Conservation (phyloP, 441 rosid genomes). For the Sinapis alba region DNA sequence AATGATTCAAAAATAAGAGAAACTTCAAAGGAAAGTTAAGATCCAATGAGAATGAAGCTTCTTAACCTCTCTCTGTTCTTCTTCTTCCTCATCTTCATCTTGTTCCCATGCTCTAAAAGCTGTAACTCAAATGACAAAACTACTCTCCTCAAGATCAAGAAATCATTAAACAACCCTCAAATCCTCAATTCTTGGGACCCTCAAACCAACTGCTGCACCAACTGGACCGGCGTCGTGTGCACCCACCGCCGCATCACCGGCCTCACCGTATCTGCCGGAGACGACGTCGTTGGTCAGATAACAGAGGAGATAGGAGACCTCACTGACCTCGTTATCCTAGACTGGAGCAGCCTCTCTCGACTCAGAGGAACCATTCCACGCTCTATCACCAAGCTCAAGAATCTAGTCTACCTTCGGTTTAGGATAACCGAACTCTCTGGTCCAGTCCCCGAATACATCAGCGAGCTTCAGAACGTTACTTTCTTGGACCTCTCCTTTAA, state of each 20-base stretch:
- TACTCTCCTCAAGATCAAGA: constrained; percentile 54
- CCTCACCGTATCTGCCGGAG: constrained; percentile 53
- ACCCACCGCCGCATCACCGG: constrained; percentile 53
- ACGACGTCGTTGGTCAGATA: constrained; percentile 55
- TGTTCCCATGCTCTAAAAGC: constrained; percentile 40
- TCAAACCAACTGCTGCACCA: constrained; percentile 53
- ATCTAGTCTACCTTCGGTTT: constrained; percentile 51
- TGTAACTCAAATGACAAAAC: constrained; percentile 55
- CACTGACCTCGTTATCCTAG: constrained; percentile 52
- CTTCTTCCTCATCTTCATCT: constrained; percentile 1
- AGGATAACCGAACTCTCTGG: constrained; percentile 60
- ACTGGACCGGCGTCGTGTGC: constrained; percentile 61
- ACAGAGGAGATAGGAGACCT: constrained; percentile 62
- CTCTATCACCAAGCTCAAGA: constrained; percentile 59
- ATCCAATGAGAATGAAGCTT: constrained; percentile 11
- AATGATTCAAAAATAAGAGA: not conserved
- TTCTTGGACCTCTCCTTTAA: constrained; percentile 65
- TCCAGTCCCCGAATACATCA: constrained; percentile 51
- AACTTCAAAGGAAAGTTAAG: constrained; percentile 4
- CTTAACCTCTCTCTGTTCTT: constrained; percentile 3
- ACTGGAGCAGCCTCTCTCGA: constrained; percentile 49
- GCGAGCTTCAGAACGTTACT: constrained; percentile 50
- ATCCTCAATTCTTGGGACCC: constrained; percentile 56
- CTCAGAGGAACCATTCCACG: constrained; percentile 65
- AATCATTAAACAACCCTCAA: constrained; percentile 58